Conservation (phyloP, 78 protist genomes). For the Dictyostelium capitatum region DNA sequence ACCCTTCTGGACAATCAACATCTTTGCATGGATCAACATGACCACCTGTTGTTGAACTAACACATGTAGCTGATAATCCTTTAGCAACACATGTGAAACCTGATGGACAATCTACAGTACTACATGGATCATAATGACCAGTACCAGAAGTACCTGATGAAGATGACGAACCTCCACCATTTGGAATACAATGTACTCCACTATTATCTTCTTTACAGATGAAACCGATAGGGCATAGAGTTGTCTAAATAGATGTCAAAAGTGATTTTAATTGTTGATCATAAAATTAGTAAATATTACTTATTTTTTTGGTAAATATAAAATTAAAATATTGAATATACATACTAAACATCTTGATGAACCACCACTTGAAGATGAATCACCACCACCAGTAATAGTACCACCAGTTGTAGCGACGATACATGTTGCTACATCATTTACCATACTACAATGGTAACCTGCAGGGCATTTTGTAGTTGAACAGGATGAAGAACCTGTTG, state of each 20-base stretch:
- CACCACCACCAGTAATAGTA: not conserved
- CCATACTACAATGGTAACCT: not conserved
- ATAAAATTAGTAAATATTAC: no score
- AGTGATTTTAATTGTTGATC: no score
- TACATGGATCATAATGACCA: not conserved
- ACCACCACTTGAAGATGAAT: not conserved
- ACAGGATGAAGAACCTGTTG: not conserved
- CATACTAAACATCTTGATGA: not conserved
- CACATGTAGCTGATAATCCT: not conserved
- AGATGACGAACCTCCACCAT: not conserved
- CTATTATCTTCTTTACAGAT: not conserved
- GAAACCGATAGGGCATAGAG: not conserved
- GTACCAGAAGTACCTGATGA: not conserved
- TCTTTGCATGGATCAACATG: not conserved
- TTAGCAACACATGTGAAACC: not conserved
- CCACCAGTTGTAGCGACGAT: not conserved
- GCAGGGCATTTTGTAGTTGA: not conserved
- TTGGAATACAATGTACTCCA: not conserved
- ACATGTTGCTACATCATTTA: slow-evolving; percentile 9
- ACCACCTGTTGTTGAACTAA: slow-evolving; percentile 4
- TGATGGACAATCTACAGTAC: not conserved
- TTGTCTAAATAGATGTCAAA: no score
- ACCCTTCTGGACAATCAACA: slow-evolving; percentile 9
- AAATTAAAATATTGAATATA: no score
- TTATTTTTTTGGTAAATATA: no score